These are phyloP conservation scores for Penicillium ucsense DNA, from an alignment of 495 filamentous ascomycete species.

Conservation along the genomic window DNA sequence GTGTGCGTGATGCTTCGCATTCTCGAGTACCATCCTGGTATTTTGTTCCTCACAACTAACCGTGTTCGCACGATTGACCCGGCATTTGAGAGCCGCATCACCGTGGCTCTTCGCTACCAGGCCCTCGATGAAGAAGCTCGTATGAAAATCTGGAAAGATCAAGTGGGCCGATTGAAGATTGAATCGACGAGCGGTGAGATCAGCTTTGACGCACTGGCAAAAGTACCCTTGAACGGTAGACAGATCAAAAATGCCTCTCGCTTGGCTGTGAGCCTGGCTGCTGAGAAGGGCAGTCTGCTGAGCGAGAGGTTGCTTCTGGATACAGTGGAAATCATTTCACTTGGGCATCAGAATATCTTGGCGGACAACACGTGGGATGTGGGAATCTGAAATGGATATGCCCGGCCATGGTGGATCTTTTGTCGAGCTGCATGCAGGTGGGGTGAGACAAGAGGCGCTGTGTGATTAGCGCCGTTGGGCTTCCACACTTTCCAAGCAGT, in stretches of 20 bases:
- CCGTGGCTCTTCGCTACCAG: background rate
- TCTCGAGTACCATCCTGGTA: conserved; percentile 1
- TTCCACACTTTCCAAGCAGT: no score
- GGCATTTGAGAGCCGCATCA: background rate
- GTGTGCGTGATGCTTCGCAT: background rate
- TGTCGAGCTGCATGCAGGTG: no score
- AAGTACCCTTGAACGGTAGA: background rate
- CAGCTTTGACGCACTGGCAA: background rate
- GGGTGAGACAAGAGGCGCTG: no score
- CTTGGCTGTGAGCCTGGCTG: background rate
- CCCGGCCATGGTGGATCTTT: no score
- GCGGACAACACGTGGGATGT: background rate
- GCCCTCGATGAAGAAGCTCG: background rate
- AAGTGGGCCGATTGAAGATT: background rate
- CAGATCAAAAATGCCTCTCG: background rate
- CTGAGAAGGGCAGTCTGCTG: background rate
- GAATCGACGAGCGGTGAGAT: background rate
- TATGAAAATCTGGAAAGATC: background rate
- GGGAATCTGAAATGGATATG: no score
- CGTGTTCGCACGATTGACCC: background rate
- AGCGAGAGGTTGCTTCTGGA: background rate
- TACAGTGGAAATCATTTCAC: background rate
- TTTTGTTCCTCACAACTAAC: conserved; percentile 1
- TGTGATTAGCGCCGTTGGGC: no score
- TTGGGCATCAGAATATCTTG: background rate